Evolutionary conservation across 2,329 filamentous ascomycete genomes (phyloP).

Genomic region (Verticillium nonalfalfae): DNA sequence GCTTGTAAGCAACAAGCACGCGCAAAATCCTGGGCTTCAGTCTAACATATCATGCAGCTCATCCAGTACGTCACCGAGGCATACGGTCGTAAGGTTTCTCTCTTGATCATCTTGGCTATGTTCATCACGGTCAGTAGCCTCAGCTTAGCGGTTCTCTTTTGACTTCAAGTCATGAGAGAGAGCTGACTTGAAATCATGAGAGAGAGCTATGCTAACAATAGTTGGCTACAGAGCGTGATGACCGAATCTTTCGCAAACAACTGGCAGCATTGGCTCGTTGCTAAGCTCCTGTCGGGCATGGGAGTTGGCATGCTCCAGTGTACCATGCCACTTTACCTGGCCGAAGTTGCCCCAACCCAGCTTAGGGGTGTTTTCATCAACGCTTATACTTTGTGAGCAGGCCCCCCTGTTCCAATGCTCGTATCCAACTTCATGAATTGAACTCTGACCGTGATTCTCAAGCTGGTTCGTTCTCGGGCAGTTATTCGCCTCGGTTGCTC

Average conservation of each 20-base stretch:
- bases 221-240: constrained; percentile 11
- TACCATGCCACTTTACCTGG: constrained; percentile 30
- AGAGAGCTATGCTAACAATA: constrained; percentile 13
- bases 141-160: no score
- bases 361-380: constrained; percentile 29
- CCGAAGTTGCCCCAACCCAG: constrained; percentile 31
- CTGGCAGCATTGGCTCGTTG: constrained; percentile 32
- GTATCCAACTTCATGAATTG: background rate
- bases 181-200: no score
- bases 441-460: background rate
- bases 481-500: constrained; percentile 33
- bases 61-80: constrained; percentile 24
- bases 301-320: constrained; percentile 32
- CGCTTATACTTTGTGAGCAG: constrained; percentile 26
- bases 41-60: constrained; percentile 13
- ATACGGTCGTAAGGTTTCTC: constrained; percentile 26
- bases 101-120: constrained; percentile 26
- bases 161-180: no score
- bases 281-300: constrained; percentile 21
- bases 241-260: constrained; percentile 25
- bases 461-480: constrained; percentile 35
- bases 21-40: background rate
- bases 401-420: background rate
- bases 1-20: constrained; percentile 16
- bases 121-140: constrained; percentile 17